Evolutionary conservation across 2,329 filamentous ascomycete genomes (phyloP), one percentile per base, ranked within the genome.

Genomic region (Leptographium flavum): DNA sequence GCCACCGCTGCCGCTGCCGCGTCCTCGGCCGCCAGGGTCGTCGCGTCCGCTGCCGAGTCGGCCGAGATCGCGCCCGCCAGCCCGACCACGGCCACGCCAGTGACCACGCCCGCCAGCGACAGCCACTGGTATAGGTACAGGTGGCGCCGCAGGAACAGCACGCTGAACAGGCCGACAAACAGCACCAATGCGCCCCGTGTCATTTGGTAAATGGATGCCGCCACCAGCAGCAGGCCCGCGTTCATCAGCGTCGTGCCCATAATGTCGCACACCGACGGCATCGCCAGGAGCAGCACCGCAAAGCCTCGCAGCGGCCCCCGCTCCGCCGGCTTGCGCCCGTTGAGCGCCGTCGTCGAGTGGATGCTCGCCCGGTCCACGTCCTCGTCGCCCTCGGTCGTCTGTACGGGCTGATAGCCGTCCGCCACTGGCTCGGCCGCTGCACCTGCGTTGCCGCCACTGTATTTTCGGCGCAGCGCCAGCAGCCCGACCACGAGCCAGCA

Each of bases 191-290:
- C 92, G 9, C 92, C 92, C 48, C 92, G 74, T 1, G 90, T 96
- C 92, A 98, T 98, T 66, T 98, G 92, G 65, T 95, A 98, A 57
- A 98, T 95, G 49, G 86, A 93, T 2, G 92, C 87, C 13, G 86
- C 92, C 22, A 96, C 88, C 59, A 96, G 88, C 41, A 96, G 72
- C 53, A 98, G 71, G 4, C 92, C 92, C 5, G 87, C 84, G 58
- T 98, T 98, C 88, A 98, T 96, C 45, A 96, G 74, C 4, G 92
- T 98, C 5, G 92, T 98, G 40, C 87, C 92, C 22, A 84, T 79
- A 52, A 96, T 94, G 60, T 98, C 92, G 64, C 88, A 95, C 58
- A 87, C 82, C 36, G 92, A 85, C 1, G 92, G 92, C 11, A 94
- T 68, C 8, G 87, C 81, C 45, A 98, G 74, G 27, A 96, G 63